phyloP scores from a whole-genome alignment of 2,329 filamentous ascomycete genomes.

The Arachnomyces sp. region DNA sequence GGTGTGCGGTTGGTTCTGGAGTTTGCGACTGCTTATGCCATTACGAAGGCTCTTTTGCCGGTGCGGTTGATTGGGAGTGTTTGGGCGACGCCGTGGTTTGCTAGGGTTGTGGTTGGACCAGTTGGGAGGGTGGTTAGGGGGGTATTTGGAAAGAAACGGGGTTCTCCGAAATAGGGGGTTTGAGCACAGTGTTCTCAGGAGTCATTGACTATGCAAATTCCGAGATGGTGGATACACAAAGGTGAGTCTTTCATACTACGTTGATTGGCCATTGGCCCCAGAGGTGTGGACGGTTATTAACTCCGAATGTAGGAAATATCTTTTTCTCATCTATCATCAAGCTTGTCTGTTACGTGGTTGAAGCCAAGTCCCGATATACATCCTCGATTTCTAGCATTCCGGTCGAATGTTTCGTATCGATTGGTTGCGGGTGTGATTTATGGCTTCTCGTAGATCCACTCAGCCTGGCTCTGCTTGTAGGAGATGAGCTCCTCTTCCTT shows the following conservation, averaged over 20 bases:
- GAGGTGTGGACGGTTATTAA: constrained; percentile 5
- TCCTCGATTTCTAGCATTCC: constrained; percentile 13
- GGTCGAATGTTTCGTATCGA: constrained; percentile 10
- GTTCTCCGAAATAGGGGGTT: constrained; percentile 1
- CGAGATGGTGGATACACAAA: constrained; percentile 10
- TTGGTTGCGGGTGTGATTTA: constrained; percentile 25
- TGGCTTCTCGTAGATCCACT: constrained; percentile 96
- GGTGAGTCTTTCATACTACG: constrained; percentile 1
- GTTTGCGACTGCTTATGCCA: constrained; percentile 80
- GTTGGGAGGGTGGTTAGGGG: constrained; percentile 32
- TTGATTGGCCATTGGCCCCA: too few relatives aligned
- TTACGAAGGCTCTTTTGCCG: constrained; percentile 79
- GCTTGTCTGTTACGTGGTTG: not conserved
- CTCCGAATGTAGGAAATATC: constrained; percentile 8
- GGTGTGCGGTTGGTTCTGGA: constrained; percentile 52
- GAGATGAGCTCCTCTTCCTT: constrained; percentile 71
- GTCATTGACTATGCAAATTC: too few relatives aligned
- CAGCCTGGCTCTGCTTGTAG: constrained; percentile 76
- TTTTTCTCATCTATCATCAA: not conserved
- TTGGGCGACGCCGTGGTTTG: constrained; percentile 91
- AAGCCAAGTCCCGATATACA: constrained; percentile 4
- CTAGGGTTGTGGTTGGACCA: constrained; percentile 52
- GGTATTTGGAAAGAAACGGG: constrained; percentile 25
- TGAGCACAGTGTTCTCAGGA: too few relatives aligned
- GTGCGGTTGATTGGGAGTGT: constrained; percentile 67